A percentile compares a stretch with the other conserved stretches of the same genome.
Conservation (phyloP, 345 rosid species). For the Rhodomyrtus tomentosa region DNA sequence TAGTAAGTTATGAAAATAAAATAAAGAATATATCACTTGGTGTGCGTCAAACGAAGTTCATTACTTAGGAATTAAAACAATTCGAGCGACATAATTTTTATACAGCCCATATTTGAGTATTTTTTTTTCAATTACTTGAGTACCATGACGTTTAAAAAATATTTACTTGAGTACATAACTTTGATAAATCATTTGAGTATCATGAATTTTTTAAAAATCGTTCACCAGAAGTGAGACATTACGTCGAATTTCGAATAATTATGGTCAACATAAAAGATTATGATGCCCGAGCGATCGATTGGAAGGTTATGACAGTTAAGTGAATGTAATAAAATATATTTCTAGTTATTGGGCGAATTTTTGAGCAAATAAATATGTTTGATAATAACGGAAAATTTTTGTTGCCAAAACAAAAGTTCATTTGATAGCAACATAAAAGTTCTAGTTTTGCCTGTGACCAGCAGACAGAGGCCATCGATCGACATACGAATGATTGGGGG, state of each 20-base stretch:
- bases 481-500: too few species aligned
- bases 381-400: too few species aligned
- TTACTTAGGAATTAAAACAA: background rate
- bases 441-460: too few species aligned
- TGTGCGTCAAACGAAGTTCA: background rate
- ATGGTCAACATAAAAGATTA: background rate
- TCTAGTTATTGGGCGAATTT: too few species aligned
- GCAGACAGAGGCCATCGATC: too few species aligned
- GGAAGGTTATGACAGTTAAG: background rate
- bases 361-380: too few species aligned
- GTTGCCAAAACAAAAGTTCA: too few species aligned
- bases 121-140: background rate
- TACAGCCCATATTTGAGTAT: rapidly evolving
- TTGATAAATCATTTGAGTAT: background rate
- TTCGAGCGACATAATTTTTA: rapidly evolving
- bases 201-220: rapidly evolving
- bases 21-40: background rate
- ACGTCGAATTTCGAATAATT: rapidly evolving
- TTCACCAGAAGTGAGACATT: background rate
- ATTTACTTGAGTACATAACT: too few species aligned
- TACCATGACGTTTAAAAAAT: too few species aligned
- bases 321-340: too few species aligned
- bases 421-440: too few species aligned
- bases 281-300: background rate
- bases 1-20: background rate